Evolutionary conservation across 306 rosid species (phyloP).

Genomic region (Cajanus cajan): DNA sequence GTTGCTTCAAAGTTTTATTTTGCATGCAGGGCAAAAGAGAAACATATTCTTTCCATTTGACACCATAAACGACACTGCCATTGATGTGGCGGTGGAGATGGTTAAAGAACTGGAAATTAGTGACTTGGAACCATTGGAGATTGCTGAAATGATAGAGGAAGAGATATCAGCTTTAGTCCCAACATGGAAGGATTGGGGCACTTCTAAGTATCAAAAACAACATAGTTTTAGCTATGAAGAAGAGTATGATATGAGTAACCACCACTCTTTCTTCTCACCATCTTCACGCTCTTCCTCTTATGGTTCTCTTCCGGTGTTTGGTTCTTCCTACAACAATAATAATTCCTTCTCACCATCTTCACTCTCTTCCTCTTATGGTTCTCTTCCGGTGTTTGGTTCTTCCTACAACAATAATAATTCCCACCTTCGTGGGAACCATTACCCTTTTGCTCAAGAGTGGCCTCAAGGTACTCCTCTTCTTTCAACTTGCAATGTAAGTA

Average conservation of each 20-base stretch:
- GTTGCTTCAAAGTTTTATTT: neutral
- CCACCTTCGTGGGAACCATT: slow-evolving; percentile 28
- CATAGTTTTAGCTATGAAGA: slow-evolving; percentile 64
- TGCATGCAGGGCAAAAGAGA: slow-evolving; percentile 52
- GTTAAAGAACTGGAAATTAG: slow-evolving; percentile 79
- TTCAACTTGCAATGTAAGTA: neutral
- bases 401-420: slow-evolving; percentile 28
- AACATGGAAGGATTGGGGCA: slow-evolving; percentile 50
- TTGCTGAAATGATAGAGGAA: slow-evolving; percentile 80
- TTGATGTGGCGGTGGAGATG: slow-evolving; percentile 87
- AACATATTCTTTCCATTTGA: slow-evolving; percentile 79
- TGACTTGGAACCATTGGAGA: slow-evolving; percentile 75
- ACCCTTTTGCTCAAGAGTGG: slow-evolving; percentile 41
- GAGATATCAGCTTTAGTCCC: slow-evolving; percentile 68
- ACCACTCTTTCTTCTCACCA: slow-evolving; percentile 49
- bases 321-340: slow-evolving; percentile 38
- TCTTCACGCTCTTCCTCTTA: slow-evolving; percentile 64
- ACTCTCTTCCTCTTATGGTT: slow-evolving; percentile 55
- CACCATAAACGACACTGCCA: slow-evolving; percentile 70
- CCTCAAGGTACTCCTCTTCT: slow-evolving; percentile 45
- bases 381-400: slow-evolving; percentile 48
- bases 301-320: slow-evolving; percentile 47
- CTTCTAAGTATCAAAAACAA: slow-evolving; percentile 38
- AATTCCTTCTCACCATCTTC: slow-evolving; percentile 57
- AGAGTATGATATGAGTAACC: slow-evolving; percentile 33